A percentile compares a stretch with the other conserved stretches of the same genome.
Conservation (phyloP, 108 stramenopile genomes). For the Discostella pseudostelligera region DNA sequence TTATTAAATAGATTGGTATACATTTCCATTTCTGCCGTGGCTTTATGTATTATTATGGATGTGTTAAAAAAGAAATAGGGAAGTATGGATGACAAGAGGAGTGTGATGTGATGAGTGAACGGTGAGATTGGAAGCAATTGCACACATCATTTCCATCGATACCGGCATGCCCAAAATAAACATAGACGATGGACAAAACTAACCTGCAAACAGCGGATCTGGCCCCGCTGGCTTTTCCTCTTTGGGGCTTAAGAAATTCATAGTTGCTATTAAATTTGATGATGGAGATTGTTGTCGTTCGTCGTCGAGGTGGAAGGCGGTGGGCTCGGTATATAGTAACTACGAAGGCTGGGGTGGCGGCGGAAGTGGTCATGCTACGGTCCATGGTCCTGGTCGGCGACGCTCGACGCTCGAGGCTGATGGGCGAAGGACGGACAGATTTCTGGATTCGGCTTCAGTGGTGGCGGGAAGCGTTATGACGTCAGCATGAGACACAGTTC, state of each 20-base stretch:
- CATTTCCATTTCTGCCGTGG: conserved; percentile 97
- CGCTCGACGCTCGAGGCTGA: too few relatives aligned
- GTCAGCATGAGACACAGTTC: too few relatives aligned
- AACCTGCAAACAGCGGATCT: conserved; percentile 19
- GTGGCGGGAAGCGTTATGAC: too few relatives aligned
- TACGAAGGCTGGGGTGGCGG: too few relatives aligned
- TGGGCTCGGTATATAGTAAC: too few relatives aligned
- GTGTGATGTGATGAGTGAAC: not conserved
- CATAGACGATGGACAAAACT: not conserved
- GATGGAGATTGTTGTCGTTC: too few relatives aligned
- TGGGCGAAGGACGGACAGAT: too few relatives aligned
- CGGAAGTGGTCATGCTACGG: too few relatives aligned
- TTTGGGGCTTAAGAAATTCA: conserved; percentile 16
- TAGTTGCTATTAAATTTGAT: not conserved
- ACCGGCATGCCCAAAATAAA: not conserved
- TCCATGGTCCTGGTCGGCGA: too few relatives aligned
- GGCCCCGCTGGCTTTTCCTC: conserved; percentile 23
- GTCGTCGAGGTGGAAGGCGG: too few relatives aligned
- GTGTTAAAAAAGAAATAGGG: not conserved
- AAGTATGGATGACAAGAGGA: not conserved
- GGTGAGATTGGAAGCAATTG: not conserved
- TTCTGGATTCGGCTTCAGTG: too few relatives aligned
- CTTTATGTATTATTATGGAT: conserved; percentile 24
- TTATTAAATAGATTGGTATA: conserved; percentile 95
- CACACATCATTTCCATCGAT: too few relatives aligned